These are phyloP conservation scores for Phytopythium montanum DNA, from an alignment of 352 stramenopile species.

Conservation along the genomic window DNA sequence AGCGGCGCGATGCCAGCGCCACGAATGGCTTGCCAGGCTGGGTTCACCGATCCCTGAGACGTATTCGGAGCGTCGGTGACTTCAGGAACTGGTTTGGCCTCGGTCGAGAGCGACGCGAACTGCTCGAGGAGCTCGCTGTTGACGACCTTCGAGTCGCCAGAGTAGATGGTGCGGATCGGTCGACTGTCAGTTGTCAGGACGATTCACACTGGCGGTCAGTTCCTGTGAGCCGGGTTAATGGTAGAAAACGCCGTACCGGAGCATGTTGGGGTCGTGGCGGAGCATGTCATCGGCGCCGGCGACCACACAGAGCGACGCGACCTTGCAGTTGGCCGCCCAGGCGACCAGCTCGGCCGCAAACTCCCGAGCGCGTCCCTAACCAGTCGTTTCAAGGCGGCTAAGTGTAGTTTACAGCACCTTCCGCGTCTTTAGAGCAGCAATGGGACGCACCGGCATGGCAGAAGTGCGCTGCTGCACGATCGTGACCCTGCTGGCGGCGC, in stretches of 20 bases:
- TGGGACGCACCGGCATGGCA: conserved; percentile 29
- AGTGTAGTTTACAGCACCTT: conserved; percentile 1
- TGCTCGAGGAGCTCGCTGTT: conserved; percentile 33
- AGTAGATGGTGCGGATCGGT: conserved; percentile 54
- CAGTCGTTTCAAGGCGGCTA: conserved; percentile 5
- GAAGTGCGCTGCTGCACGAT: conserved; percentile 75
- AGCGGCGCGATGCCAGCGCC: conserved; percentile 58
- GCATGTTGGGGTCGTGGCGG: conserved; percentile 73
- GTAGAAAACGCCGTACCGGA: conserved; percentile 25
- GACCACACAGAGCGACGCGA: conserved; percentile 48
- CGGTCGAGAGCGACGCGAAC: conserved; percentile 30
- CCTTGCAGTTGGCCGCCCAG: conserved; percentile 42
- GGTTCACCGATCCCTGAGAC: not conserved
- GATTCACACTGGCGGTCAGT: not conserved
- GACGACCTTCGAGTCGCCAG: conserved; percentile 21
- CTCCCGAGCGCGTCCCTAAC: conserved; percentile 40
- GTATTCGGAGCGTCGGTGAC: not conserved
- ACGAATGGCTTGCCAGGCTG: conserved; percentile 43
- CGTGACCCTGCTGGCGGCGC: conserved; percentile 55
- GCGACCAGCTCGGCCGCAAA: conserved; percentile 56
- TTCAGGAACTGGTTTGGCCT: conserved; percentile 1
- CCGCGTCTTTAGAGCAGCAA: not conserved
- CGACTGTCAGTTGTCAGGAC: conserved; percentile 22
- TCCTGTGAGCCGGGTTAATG: not conserved
- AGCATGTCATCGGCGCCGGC: conserved; percentile 80